These are phyloP conservation scores for Colletotrichum viniferum DNA, from an alignment of 2,329 filamentous ascomycete genomes.

Conservation along the genomic window DNA sequence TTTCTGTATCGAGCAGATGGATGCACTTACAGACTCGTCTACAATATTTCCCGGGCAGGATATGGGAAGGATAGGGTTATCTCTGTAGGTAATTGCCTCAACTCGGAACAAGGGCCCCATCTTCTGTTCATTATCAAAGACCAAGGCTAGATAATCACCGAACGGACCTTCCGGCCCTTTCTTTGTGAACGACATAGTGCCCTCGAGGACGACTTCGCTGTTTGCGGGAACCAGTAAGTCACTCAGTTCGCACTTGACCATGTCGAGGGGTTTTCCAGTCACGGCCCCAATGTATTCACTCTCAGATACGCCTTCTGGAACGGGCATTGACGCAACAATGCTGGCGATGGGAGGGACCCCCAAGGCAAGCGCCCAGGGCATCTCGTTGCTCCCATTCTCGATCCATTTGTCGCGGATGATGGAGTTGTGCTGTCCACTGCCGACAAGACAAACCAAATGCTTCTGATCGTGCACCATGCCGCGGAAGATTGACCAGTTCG, in stretches of 20 bases:
- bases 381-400: conserved; percentile 41
- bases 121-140: neutral
- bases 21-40: neutral
- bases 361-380: conserved; percentile 50
- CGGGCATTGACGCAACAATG: conserved; percentile 51
- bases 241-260: conserved; percentile 57
- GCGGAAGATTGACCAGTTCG: conserved; percentile 48
- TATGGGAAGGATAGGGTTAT: conserved; percentile 51
- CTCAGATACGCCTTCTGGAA: conserved; percentile 52
- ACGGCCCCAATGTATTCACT: conserved; percentile 52
- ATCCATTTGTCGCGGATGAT: conserved; percentile 52
- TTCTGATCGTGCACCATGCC: conserved; percentile 51
- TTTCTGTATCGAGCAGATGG: conserved; percentile 38
- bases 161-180: conserved; percentile 51
- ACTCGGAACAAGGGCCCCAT: conserved; percentile 44
- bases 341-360: conserved; percentile 54
- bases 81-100: conserved; percentile 50
- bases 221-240: conserved; percentile 52
- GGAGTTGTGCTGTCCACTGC: conserved; percentile 48
- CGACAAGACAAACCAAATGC: conserved; percentile 44
- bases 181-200: conserved; percentile 48
- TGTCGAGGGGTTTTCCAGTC: conserved; percentile 45
- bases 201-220: conserved; percentile 55
- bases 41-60: conserved; percentile 41
- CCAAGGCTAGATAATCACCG: conserved; percentile 40